Percentiles rank a stretch among this genome's conserved stretches.
Conservation (phyloP, 495 filamentous ascomycete species). For the Talaromyces stipitatus region DNA sequence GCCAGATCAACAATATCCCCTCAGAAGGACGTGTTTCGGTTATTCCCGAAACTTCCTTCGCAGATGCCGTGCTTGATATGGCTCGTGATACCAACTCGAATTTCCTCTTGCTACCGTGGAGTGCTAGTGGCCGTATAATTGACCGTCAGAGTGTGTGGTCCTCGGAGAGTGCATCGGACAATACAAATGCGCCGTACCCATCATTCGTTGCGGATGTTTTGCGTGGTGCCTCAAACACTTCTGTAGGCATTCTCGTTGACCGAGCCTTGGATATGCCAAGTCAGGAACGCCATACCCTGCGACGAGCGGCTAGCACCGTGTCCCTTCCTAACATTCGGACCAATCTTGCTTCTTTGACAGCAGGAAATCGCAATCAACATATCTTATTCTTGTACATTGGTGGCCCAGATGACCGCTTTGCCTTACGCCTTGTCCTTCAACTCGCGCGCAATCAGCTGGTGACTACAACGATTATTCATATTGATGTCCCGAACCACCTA, state of each 20-base stretch:
- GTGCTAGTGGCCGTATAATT: slow-evolving; percentile 65
- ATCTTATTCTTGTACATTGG: slow-evolving; percentile 86
- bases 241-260: slow-evolving; percentile 75
- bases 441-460: slow-evolving; percentile 69
- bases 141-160: slow-evolving; percentile 42
- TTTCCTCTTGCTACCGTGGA: slow-evolving; percentile 86
- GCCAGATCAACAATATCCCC: slow-evolving; percentile 74
- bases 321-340: slow-evolving; percentile 45
- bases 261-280: slow-evolving; percentile 44
- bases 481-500: slow-evolving; percentile 13
- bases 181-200: slow-evolving; percentile 44
- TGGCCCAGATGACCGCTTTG: slow-evolving; percentile 74
- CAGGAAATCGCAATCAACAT: slow-evolving; percentile 68
- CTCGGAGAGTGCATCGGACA: slow-evolving; percentile 19
- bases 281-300: slow-evolving; percentile 36
- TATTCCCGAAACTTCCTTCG: slow-evolving; percentile 67
- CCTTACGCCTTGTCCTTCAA: slow-evolving; percentile 73
- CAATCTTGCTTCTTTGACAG: slow-evolving; percentile 31
- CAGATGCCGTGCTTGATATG: slow-evolving; percentile 61
- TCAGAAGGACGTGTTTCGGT: slow-evolving; percentile 74
- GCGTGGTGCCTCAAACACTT: slow-evolving; percentile 38
- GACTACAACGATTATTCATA: slow-evolving; percentile 28
- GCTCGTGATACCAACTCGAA: slow-evolving; percentile 65
- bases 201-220: slow-evolving; percentile 54
- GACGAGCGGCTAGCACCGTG: slow-evolving; percentile 46